Base-by-base conservation (phyloP, 371 early-diverging fungal genomes). In the Funneliformis caledonium region DNA sequence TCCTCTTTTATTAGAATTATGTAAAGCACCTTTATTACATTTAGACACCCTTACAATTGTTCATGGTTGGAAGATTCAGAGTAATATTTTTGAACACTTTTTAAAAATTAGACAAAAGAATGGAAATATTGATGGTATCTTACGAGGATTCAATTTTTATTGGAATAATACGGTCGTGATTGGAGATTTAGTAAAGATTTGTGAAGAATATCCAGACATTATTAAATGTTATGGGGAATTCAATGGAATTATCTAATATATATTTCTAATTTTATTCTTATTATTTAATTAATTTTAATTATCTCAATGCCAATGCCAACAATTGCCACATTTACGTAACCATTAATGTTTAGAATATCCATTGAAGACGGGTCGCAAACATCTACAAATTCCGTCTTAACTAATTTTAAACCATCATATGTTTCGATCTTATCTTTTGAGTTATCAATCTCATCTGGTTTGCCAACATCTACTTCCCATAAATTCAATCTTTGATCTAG, bases 281-380 rank as follows among this genome's bases (percentile, higher is more conserved):
- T 37, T 2, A 37, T 37, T 37, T 37, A 2, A 37, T 37, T 37
- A 37, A 37, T 37, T 37, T 37, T 37, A 43, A 82, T 60, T 26
- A 79, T 82, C 65, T 88, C 85, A 76, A 89, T 81, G 26, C 89
- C 89, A 81, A 89, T 83, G 64, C 89, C 89, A n/a, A 85, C 81
- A 64, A 85, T 81, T 56, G 85, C 85, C 65, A 85, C 12, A n/a
- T 62, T 10, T 16, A 50, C 33, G 16, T n/a, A 14, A 19, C 12
- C 16, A 16, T 22, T 45, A 65, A 81, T 72, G n/a, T 52, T 33
- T 60, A 76, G 78, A 43, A 84, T 80, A 82, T 88, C 87, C 83
- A 89, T 83, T 1, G 88, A 83, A n/a, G 87, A 88, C 19, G 88
- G 87, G 80, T 89, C 90, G 72, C 87, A 84, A 10, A 89, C 88